A percentile compares a stretch with the other conserved stretches of the same genome.
phyloP scores from a whole-genome alignment of 345 rosid species.

The Eucalyptus albens region DNA sequence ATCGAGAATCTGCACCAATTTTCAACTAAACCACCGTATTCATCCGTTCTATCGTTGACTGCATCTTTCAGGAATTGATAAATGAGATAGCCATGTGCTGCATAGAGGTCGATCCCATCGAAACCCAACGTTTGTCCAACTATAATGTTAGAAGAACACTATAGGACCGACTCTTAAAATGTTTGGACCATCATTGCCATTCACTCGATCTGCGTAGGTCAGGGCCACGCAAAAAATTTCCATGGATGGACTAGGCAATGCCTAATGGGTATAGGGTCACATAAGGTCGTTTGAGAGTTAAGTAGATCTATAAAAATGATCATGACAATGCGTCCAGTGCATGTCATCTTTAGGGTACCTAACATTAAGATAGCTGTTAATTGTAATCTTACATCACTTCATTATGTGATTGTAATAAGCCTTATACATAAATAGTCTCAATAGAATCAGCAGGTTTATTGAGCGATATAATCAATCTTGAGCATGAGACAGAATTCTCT shows the following conservation, averaged over 20 bases:
- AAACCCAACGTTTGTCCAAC: not conserved
- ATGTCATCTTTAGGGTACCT: too few species aligned
- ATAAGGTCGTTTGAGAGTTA: not conserved
- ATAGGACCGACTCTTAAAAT: not conserved
- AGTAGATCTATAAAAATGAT: not conserved
- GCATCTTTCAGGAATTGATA: too few species aligned
- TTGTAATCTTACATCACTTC: not conserved
- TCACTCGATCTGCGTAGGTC: not conserved
- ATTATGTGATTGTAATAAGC: not conserved
- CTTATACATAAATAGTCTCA: not conserved
- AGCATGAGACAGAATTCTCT: not conserved
- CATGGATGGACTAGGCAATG: not conserved
- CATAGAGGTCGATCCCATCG: not conserved
- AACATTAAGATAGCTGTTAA: not conserved
- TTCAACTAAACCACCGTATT: not conserved
- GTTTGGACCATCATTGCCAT: not conserved
- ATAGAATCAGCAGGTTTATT: not conserved
- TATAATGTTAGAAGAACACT: not conserved
- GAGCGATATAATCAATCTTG: not conserved
- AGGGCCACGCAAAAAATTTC: too few species aligned
- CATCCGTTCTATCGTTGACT: too few species aligned
- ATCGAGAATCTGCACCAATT: not conserved
- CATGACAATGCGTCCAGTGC: not conserved
- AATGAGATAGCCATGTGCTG: too few species aligned
- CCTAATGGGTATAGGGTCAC: not conserved